Evolutionary conservation across 371 early-diverging fungal species (phyloP).

Genomic region (Mucor indicus): DNA sequence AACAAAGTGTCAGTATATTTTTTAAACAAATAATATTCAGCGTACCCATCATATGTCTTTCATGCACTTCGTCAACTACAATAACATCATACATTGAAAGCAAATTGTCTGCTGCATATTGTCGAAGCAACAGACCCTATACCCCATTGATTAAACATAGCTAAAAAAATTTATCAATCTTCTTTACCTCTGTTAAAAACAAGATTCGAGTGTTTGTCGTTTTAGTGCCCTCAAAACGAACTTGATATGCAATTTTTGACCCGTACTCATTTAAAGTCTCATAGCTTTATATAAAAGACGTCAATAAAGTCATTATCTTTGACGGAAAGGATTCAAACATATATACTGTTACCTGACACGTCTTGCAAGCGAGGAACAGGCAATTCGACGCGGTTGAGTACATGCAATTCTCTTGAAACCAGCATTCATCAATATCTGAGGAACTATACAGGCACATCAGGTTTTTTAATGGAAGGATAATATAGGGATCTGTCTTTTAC

Average conservation of each 20-base stretch:
- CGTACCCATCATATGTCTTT: conserved; percentile 56
- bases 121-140: conserved; percentile 57
- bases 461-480: neutral
- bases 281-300: conserved; percentile 18
- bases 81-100: conserved; percentile 60
- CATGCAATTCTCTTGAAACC: conserved; percentile 77
- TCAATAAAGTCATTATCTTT: neutral
- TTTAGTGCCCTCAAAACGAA: conserved; percentile 67
- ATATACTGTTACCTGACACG: conserved; percentile 72
- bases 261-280: conserved; percentile 67
- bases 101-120: conserved; percentile 55
- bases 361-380: conserved; percentile 83
- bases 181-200: conserved; percentile 59
- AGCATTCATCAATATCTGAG: conserved; percentile 72
- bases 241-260: conserved; percentile 68
- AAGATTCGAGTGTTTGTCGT: conserved; percentile 57
- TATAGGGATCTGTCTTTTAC: conserved; percentile 33
- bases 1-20: neutral
- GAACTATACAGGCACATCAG: conserved; percentile 40
- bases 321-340: too few relatives aligned
- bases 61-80: conserved; percentile 80
- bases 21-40: neutral
- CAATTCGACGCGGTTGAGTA: conserved; percentile 94
- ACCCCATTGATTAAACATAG: neutral
- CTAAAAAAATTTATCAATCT: neutral